Percentiles rank a stretch among this genome's conserved stretches.
Evolutionary conservation across 495 filamentous ascomycete species (phyloP).

Genomic region (Bacidia rubella): DNA sequence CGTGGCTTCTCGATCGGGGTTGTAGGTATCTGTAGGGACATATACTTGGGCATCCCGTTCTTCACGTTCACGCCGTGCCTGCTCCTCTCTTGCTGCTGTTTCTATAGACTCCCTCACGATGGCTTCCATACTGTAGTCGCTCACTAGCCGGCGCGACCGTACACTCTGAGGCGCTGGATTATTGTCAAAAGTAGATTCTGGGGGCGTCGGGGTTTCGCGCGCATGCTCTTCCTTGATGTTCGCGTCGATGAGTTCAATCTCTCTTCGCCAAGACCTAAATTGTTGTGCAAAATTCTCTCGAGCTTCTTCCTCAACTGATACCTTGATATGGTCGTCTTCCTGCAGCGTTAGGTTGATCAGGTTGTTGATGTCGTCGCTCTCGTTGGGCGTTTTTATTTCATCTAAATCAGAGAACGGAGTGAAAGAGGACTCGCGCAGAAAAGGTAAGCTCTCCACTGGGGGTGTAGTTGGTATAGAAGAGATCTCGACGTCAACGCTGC

Average conservation of each 20-base stretch:
- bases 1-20: slow-evolving; percentile 69
- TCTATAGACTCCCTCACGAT: slow-evolving; percentile 65
- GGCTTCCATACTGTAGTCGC: slow-evolving; percentile 64
- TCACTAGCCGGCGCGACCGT: slow-evolving; percentile 44
- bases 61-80: slow-evolving; percentile 53
- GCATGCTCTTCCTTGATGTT: slow-evolving; percentile 41
- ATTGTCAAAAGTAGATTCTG: slow-evolving; percentile 26
- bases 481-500: not conserved
- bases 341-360: slow-evolving; percentile 26
- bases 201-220: slow-evolving; percentile 36
- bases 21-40: slow-evolving; percentile 28
- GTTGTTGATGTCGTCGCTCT: slow-evolving; percentile 25
- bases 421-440: slow-evolving; percentile 32
- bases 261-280: slow-evolving; percentile 37
- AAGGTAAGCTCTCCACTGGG: slow-evolving; percentile 35
- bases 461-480: slow-evolving; percentile 15
- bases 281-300: slow-evolving; percentile 29
- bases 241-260: slow-evolving; percentile 46
- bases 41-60: slow-evolving; percentile 55
- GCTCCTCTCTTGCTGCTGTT: slow-evolving; percentile 53
- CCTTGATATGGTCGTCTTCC: slow-evolving; percentile 29
- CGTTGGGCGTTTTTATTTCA: slow-evolving; percentile 30
- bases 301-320: slow-evolving; percentile 28
- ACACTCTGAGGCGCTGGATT: slow-evolving; percentile 28
- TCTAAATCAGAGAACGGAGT: slow-evolving; percentile 39